Evolutionary conservation across 768 basidiomycete species (phyloP).

Genomic region (Lactifluus hygrophoroides): DNA sequence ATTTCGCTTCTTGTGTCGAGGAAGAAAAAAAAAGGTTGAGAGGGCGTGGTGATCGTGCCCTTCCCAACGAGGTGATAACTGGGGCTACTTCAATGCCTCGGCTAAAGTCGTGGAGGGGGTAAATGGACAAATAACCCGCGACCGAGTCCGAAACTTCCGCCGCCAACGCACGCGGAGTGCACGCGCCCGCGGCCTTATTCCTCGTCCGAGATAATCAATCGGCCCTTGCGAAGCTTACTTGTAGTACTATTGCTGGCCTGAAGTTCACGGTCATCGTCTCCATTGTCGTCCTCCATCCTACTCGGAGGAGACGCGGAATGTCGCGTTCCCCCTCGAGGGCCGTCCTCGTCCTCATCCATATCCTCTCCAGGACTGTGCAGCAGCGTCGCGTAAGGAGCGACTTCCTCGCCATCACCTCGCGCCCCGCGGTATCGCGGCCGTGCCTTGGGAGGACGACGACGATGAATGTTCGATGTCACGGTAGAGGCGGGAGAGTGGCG

Average conservation of each 20-base stretch:
- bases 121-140: not conserved
- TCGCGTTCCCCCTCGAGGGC: not conserved
- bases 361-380: not conserved
- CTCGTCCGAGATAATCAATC: conserved; percentile 32
- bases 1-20: not conserved
- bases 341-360: not conserved
- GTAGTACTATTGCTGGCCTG: not conserved
- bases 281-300: not conserved
- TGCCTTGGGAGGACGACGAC: conserved; percentile 34
- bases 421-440: conserved; percentile 26
- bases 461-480: conserved; percentile 23
- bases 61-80: not conserved
- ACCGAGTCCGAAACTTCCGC: not conserved
- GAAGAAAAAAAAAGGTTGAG: not conserved
- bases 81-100: not conserved
- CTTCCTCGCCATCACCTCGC: no score
- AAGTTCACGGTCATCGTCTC: not conserved
- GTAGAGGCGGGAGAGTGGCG: not conserved
- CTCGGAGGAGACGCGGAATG: not conserved
- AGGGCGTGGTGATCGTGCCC: not conserved
- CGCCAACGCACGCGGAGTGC: conserved; percentile 12
- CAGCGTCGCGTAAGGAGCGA: no score
- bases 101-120: not conserved
- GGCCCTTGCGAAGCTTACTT: conserved; percentile 25
- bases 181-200: conserved; percentile 24